Percentiles rank a stretch among this genome's conserved stretches.
Evolutionary conservation across 148 eudicot genomes (phyloP).

Genomic region (Silene latifolia): DNA sequence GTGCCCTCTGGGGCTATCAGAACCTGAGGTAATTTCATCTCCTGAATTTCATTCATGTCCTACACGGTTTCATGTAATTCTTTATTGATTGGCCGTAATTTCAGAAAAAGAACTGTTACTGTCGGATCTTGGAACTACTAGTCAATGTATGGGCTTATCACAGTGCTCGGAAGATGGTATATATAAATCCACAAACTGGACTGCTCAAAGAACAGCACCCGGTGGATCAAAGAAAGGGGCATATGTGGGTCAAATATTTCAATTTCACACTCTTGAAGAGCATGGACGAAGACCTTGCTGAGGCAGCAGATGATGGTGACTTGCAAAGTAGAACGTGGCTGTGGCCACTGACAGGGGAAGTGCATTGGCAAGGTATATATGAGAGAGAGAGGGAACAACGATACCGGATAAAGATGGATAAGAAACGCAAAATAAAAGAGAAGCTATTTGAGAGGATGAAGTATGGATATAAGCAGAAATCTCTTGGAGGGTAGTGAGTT

Average conservation of each 20-base stretch:
- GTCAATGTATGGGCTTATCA: conserved; percentile 99
- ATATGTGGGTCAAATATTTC: conserved; percentile 89
- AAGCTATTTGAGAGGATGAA: conserved; percentile 66
- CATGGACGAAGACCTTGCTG: conserved; percentile 99
- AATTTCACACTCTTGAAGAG: conserved; percentile 60
- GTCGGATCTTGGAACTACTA: conserved; percentile 72
- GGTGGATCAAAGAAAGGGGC: conserved; percentile 56
- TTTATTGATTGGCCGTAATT: background rate
- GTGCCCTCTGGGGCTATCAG: conserved; percentile 68
- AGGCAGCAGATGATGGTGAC: conserved; percentile 83
- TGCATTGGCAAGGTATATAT: conserved; percentile 91
- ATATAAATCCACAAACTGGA: conserved; percentile 72
- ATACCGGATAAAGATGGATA: conserved; percentile 89
- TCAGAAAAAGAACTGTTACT: conserved; percentile 87
- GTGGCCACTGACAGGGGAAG: conserved; percentile 96
- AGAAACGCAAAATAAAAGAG: conserved; percentile 81
- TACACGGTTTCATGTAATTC: background rate
- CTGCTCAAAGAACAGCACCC: conserved; percentile 82
- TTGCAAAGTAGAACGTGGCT: conserved; percentile 63
- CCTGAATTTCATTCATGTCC: background rate
- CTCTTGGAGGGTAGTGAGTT: conserved; percentile 54
- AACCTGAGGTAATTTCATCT: conserved; percentile 51
- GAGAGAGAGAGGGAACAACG: conserved; percentile 92
- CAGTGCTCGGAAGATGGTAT: conserved; percentile 83
- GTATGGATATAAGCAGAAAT: conserved; percentile 77